These are phyloP conservation scores for Tieghemiomyces parasiticus DNA, from an alignment of 192 early-diverging fungal genomes.

Conservation along the genomic window DNA sequence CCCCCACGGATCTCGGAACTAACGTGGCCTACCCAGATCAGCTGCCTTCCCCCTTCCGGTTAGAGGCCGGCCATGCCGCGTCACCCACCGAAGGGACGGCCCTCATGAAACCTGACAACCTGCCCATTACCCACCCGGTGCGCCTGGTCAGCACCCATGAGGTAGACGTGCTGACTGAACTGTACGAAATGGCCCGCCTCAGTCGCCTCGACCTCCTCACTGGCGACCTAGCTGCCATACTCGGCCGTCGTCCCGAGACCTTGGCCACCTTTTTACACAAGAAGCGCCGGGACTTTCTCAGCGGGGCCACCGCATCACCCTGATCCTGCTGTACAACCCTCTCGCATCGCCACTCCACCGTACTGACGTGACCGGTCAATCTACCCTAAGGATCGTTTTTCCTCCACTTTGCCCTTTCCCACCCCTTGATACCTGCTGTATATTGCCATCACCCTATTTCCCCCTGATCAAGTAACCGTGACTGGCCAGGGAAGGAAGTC, in stretches of 20 bases:
- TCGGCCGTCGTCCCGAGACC: background rate
- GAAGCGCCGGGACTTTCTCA: conserved; percentile 1
- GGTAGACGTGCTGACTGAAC: background rate
- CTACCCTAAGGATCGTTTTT: no score
- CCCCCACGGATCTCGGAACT: background rate
- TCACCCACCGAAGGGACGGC: background rate
- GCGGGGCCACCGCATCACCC: no score
- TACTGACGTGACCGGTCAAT: no score
- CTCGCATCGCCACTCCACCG: no score
- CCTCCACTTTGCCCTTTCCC: no score
- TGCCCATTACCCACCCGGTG: conserved; percentile 1
- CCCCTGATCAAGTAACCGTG: no score
- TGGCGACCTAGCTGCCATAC: background rate
- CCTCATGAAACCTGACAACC: background rate
- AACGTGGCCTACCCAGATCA: background rate
- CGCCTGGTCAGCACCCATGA: background rate
- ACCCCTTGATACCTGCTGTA: no score
- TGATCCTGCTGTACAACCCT: no score
- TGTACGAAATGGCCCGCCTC: conserved; percentile 1
- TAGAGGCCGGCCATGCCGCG: no score
- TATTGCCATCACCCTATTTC: no score
- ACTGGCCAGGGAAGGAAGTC: no score
- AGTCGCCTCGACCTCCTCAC: conserved; percentile 7
- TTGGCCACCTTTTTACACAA: background rate
- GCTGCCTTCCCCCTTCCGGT: background rate